A percentile compares a stretch with the other conserved stretches of the same genome.
These are phyloP conservation scores for Xylaria scruposa DNA, from an alignment of 495 filamentous ascomycete genomes.

Conservation along the genomic window DNA sequence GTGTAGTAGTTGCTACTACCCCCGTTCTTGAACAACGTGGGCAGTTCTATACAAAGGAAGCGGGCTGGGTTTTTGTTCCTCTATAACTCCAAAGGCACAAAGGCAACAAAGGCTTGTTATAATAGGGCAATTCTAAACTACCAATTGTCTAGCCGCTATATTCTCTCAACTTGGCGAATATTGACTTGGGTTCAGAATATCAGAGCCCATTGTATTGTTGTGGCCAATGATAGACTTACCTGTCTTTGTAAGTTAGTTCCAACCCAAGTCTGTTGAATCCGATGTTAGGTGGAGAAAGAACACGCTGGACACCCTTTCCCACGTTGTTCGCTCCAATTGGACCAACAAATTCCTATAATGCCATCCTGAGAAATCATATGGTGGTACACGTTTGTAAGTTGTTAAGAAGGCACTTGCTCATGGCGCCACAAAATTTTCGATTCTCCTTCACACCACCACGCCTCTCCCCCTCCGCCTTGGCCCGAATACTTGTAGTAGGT, in stretches of 20 bases:
- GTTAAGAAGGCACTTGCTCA: conserved; percentile 13
- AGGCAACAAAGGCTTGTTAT: neutral
- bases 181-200: neutral
- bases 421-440: conserved; percentile 18
- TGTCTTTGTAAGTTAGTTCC: conserved; percentile 18
- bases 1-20: neutral
- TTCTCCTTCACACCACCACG: conserved; percentile 17
- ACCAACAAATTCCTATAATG: conserved; percentile 28
- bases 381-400: conserved; percentile 21
- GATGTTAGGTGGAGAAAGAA: conserved; percentile 28
- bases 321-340: conserved; percentile 31
- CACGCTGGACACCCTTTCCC: conserved; percentile 27
- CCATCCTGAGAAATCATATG: conserved; percentile 6
- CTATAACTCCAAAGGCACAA: neutral
- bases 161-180: too few relatives aligned
- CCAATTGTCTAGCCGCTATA: neutral
- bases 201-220: conserved; percentile 4
- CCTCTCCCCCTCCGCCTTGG: conserved; percentile 12
- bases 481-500: conserved; percentile 1
- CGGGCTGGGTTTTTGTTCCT: neutral
- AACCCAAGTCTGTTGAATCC: conserved; percentile 18
- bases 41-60: neutral
- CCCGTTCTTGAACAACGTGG: neutral
- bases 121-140: neutral
- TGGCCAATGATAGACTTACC: conserved; percentile 5